These are phyloP conservation scores for Fusarium piperis DNA, from an alignment of 2,329 filamentous ascomycete genomes.

Conservation along the genomic window DNA sequence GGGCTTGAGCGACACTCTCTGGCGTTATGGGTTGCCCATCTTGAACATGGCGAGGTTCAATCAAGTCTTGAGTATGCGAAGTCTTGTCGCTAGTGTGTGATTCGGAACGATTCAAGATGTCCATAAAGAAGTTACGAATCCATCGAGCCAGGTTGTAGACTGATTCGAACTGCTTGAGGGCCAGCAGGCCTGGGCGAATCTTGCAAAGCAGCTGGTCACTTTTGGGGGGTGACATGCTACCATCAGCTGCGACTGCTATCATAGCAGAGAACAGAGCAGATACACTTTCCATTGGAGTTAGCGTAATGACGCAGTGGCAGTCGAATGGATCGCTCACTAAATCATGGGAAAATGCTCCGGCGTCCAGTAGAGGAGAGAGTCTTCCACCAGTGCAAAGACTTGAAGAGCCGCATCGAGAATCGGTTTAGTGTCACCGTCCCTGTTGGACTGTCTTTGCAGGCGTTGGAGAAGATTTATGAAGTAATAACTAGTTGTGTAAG, in stretches of 20 bases:
- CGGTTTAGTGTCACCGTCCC: neutral
- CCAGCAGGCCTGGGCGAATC: neutral
- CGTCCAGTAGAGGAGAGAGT: neutral
- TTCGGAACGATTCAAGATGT: conserved; percentile 1
- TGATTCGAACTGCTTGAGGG: conserved; percentile 2
- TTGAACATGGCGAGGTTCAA: neutral
- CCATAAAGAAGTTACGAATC: conserved; percentile 26
- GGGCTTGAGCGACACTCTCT: neutral
- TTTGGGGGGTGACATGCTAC: neutral
- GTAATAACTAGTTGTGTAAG: neutral
- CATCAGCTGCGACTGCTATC: neutral
- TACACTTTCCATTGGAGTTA: neutral
- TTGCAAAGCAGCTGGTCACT: neutral
- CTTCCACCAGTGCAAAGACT: neutral
- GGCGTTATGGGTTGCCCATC: neutral
- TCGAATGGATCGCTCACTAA: neutral
- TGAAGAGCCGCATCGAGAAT: neutral
- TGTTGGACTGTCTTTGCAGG: neutral
- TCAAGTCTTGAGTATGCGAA: neutral
- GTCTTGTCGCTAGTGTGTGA: neutral
- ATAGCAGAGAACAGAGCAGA: neutral
- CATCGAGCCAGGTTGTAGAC: conserved; percentile 7
- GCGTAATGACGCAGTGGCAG: neutral
- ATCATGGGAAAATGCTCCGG: neutral
- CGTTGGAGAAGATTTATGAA: neutral